phyloP scores from a whole-genome alignment of 345 rosid genomes.

The Adansonia digitata region DNA sequence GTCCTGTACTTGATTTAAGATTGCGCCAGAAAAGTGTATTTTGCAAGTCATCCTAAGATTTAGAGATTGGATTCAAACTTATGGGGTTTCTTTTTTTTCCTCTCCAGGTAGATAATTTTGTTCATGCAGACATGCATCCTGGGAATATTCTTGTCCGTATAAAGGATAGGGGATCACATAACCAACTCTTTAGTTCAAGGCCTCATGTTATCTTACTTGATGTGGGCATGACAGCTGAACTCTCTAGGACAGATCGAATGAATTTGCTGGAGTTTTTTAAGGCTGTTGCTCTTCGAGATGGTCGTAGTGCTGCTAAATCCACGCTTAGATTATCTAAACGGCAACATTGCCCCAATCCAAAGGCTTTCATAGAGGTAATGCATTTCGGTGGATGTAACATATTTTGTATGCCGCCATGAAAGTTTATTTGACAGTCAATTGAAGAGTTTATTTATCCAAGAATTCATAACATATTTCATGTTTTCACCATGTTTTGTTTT shows the following conservation, averaged over 20 bases:
- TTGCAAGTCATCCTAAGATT: background rate
- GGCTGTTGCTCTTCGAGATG: constrained; percentile 68
- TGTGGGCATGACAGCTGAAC: constrained; percentile 86
- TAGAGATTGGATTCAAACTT: background rate
- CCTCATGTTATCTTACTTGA: constrained; percentile 76
- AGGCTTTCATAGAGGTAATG: constrained; percentile 56
- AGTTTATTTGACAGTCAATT: background rate
- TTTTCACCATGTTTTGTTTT: background rate
- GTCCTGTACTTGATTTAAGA: background rate
- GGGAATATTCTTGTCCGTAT: constrained; percentile 73
- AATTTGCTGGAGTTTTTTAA: constrained; percentile 65
- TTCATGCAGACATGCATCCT: constrained; percentile 87
- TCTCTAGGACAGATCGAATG: constrained; percentile 51
- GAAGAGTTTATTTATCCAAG: background rate
- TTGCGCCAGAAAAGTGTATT: background rate
- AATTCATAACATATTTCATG: background rate
- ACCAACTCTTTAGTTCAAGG: constrained; percentile 49
- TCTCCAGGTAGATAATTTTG: constrained; percentile 70
- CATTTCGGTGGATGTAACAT: background rate
- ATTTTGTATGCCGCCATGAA: background rate
- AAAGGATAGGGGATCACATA: constrained; percentile 42
- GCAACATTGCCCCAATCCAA: constrained; percentile 65
- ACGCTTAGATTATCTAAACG: constrained; percentile 58
- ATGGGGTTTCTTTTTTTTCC: constrained; percentile 1
- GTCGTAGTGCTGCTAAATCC: constrained; percentile 65